Base-by-base conservation (phyloP, 805 yeast species). In the Brettanomyces anomalus region DNA sequence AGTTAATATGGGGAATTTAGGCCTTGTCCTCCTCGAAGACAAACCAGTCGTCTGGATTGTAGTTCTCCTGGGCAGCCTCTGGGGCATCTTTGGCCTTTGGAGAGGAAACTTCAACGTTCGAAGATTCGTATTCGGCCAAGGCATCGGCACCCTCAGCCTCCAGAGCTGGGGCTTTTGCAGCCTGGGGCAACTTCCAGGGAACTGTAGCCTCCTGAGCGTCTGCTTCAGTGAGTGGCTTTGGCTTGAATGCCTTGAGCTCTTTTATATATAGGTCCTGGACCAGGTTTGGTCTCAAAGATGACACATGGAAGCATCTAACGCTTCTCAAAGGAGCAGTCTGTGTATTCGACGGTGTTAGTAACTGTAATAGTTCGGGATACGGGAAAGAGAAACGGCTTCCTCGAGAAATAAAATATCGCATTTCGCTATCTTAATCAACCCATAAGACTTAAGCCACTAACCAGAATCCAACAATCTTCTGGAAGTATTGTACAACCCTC, bases 171-270 rank as follows among this genome's bases (percentile, higher is more conserved):
- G 71, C 64, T 52, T 76, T 64, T 55, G 97, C 95, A 53, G 87
- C 76, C 49, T 74, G 64, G 57, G 97, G 97, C 49, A 79, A 69
- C 48, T 72, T 66, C 93, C 96, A 93, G 55, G 84, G 77, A 68
- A 82, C 79, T 54, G 88, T 90, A 51, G 81, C 74, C 50, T 78
- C 75, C 57, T 80, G 87, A 49, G 90, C 81, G 53, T 85, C 95
- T 52, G 76, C 71, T 46, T 84, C 77, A 46, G 83, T 67, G 43
- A 81, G 61, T 47, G 87, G 79, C 46, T 81, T 76, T 61, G 96
- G 89, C 74, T 88, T 87, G 79, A 85, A 89, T 49, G 79, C 77
- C 71, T 81, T 85, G 67, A 93, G 72, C 67, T 89, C 95, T 64
- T 76, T 79, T 60, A 90, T 68, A 72, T 89, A 89, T 55, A 89